Percentiles rank a stretch among this genome's conserved stretches.
Evolutionary conservation across 306 rosid species (phyloP).

Genomic region (Begonia peltatifolia): DNA sequence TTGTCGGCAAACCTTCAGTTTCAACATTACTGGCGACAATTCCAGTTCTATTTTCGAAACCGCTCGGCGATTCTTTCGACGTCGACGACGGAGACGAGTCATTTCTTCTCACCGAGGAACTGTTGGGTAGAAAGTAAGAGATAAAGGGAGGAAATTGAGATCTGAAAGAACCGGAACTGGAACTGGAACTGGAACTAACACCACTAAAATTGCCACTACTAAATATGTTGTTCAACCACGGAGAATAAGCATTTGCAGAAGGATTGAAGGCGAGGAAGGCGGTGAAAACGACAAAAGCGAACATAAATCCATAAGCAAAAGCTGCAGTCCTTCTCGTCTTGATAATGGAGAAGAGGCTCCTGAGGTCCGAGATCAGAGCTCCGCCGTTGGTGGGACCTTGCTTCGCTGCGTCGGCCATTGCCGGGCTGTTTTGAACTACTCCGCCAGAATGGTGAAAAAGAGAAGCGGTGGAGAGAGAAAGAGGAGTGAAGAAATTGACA

Average conservation of each 20-base stretch:
- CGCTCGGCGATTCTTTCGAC: conserved; percentile 9
- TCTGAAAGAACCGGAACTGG: conserved; percentile 11
- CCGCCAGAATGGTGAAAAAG: background rate
- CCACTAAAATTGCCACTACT: background rate
- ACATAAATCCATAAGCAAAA: conserved; percentile 47
- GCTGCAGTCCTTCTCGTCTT: conserved; percentile 46
- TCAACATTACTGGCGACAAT: conserved; percentile 3
- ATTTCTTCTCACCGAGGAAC: conserved; percentile 4
- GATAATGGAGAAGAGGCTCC: conserved; percentile 36
- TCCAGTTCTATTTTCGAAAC: conserved; percentile 7
- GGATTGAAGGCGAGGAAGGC: conserved; percentile 57
- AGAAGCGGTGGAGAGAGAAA: background rate
- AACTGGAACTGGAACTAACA: background rate
- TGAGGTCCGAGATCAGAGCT: conserved; percentile 36
- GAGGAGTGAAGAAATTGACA: background rate
- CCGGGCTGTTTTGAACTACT: background rate
- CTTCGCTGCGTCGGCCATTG: conserved; percentile 74
- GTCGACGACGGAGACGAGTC: conserved; percentile 11
- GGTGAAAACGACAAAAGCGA: conserved; percentile 56
- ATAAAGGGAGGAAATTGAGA: conserved; percentile 37
- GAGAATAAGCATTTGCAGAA: conserved; percentile 38
- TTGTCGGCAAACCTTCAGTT: conserved; percentile 11
- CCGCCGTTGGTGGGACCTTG: conserved; percentile 29
- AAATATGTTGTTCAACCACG: conserved; percentile 49
- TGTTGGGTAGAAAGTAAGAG: conserved; percentile 40